Evolutionary conservation across 2,329 filamentous ascomycete genomes (phyloP).

Genomic region (Cryphonectria naterciae): DNA sequence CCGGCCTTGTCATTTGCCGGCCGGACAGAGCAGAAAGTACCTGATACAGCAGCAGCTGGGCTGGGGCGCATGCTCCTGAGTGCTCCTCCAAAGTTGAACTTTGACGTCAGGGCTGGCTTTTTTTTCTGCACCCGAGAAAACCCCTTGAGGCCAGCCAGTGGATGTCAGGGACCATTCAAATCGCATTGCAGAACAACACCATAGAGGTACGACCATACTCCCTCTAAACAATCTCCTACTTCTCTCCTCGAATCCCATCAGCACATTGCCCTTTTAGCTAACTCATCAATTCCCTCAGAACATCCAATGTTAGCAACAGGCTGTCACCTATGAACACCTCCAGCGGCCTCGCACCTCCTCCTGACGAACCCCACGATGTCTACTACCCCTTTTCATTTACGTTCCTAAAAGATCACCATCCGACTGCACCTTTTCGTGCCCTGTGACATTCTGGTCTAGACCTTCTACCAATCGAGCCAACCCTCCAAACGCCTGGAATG

Average conservation of each 20-base stretch:
- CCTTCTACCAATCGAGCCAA: not conserved
- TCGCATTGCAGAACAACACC: constrained; percentile 17
- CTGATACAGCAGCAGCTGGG: not conserved
- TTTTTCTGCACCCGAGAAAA: constrained; percentile 5
- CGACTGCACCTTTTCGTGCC: constrained; percentile 8
- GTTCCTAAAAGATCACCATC: constrained; percentile 21
- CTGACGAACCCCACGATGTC: constrained; percentile 27
- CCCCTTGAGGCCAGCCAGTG: not conserved
- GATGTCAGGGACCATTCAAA: not conserved
- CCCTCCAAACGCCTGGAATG: constrained; percentile 23
- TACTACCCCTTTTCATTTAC: constrained; percentile 17
- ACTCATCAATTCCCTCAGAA: not conserved
- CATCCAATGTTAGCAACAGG: constrained; percentile 4
- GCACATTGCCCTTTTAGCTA: not conserved
- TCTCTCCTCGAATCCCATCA: not conserved
- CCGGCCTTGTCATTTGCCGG: constrained; percentile 8
- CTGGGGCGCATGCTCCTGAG: not conserved
- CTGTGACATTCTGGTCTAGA: constrained; percentile 10
- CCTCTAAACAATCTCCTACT: not conserved
- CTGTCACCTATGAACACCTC: constrained; percentile 21
- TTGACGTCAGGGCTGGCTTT: constrained; percentile 25
- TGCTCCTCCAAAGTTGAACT: constrained; percentile 12
- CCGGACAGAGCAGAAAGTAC: constrained; percentile 4
- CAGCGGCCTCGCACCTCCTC: constrained; percentile 14
- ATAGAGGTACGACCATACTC: not conserved